Evolutionary conservation across 768 basidiomycete genomes (phyloP).

Genomic region (Agaricus sinodeliciosus): DNA sequence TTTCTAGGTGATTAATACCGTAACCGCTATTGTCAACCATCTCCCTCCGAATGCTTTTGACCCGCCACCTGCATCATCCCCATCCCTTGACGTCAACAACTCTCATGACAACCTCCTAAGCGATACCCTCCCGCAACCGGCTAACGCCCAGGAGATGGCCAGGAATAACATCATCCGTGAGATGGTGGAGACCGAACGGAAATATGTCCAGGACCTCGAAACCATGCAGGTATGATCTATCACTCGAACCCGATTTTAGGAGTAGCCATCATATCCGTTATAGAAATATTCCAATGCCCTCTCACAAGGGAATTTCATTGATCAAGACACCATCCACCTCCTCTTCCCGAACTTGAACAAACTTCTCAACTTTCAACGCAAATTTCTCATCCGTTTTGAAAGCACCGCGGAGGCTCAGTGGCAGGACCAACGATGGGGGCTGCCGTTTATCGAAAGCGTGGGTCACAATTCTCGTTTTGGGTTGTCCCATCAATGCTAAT

Average conservation of each 20-base stretch:
- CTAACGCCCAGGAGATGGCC: slow-evolving; percentile 57
- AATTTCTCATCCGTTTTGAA: slow-evolving; percentile 87
- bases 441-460: slow-evolving; percentile 77
- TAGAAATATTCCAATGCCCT: slow-evolving; percentile 89
- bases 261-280: slow-evolving; percentile 13
- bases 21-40: slow-evolving; percentile 74
- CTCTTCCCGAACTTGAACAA: slow-evolving; percentile 95
- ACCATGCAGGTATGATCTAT: slow-evolving; percentile 76
- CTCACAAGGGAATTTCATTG: slow-evolving; percentile 76
- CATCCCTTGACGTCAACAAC: slow-evolving; percentile 46
- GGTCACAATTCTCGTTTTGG: slow-evolving; percentile 37
- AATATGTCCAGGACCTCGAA: slow-evolving; percentile 95
- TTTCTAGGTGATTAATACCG: slow-evolving; percentile 79
- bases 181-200: slow-evolving; percentile 91
- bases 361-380: slow-evolving; percentile 92
- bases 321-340: slow-evolving; percentile 92
- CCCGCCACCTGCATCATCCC: slow-evolving; percentile 51
- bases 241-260: slow-evolving; percentile 4
- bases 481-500: slow-evolving; percentile 27
- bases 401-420: slow-evolving; percentile 77
- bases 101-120: slow-evolving; percentile 57
- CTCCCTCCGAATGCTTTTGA: slow-evolving; percentile 68
- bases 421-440: slow-evolving; percentile 85
- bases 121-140: slow-evolving; percentile 32
- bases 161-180: slow-evolving; percentile 80